A percentile compares a stretch with the other conserved stretches of the same genome.
Evolutionary conservation across 148 eudicot species (phyloP).

Genomic region (Fagopyrum esculentum): DNA sequence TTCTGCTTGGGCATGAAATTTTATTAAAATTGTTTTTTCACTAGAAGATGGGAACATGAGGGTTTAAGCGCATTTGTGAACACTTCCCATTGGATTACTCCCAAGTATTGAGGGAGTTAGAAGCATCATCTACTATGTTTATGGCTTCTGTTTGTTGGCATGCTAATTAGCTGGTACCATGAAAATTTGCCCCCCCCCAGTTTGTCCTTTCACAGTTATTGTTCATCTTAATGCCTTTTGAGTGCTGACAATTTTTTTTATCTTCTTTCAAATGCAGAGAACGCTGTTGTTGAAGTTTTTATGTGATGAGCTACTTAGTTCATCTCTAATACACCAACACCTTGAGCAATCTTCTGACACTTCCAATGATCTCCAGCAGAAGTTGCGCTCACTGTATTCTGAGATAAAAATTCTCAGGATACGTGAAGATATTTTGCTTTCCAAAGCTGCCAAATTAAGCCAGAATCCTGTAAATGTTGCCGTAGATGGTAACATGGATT

Average conservation of each 20-base stretch:
- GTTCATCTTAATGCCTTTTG: background rate
- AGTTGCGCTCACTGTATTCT: slow-evolving; percentile 35
- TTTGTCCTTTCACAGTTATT: background rate
- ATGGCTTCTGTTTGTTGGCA: background rate
- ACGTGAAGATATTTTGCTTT: slow-evolving; percentile 37
- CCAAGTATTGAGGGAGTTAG: background rate
- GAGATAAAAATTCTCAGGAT: slow-evolving; percentile 42
- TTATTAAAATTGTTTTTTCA: background rate
- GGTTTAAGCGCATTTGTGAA: background rate
- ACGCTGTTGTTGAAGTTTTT: slow-evolving; percentile 41
- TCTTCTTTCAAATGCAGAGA: slow-evolving; percentile 38
- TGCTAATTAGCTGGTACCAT: background rate
- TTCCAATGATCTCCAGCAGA: slow-evolving; percentile 45
- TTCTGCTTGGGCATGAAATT: background rate
- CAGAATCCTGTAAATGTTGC: slow-evolving; percentile 11
- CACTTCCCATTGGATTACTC: background rate
- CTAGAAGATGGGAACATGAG: background rate
- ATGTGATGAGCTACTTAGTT: slow-evolving; percentile 53
- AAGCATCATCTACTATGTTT: background rate
- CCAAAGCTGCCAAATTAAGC: slow-evolving; percentile 25
- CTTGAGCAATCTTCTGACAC: slow-evolving; percentile 44
- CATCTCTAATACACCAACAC: slow-evolving; percentile 43
- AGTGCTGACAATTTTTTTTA: background rate
- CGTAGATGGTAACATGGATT: slow-evolving; percentile 19
- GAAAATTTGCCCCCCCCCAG: background rate